Evolutionary conservation across 768 basidiomycete genomes (phyloP).

Genomic region (Tricholoma matsutake): DNA sequence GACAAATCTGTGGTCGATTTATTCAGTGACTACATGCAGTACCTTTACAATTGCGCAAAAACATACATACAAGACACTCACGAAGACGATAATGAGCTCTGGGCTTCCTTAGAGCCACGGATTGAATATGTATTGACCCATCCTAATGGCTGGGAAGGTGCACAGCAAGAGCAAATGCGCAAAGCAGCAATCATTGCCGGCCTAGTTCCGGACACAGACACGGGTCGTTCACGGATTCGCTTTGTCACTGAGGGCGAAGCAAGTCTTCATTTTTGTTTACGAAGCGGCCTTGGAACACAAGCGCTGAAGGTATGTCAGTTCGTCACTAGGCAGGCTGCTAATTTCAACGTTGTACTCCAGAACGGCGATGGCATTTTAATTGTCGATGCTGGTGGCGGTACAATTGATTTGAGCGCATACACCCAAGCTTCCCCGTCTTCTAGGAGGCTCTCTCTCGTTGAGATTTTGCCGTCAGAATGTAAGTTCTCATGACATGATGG

Average conservation of each 20-base stretch:
- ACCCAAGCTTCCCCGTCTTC: constrained; percentile 23
- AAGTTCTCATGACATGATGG: neutral
- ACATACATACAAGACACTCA: constrained; percentile 46
- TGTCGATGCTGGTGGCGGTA: constrained; percentile 62
- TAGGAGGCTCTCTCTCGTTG: constrained; percentile 33
- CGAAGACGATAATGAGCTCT: constrained; percentile 37
- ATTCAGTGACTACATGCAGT: constrained; percentile 48
- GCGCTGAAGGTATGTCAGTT: constrained; percentile 25
- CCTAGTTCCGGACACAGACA: constrained; percentile 39
- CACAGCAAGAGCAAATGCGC: constrained; percentile 52
- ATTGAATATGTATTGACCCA: constrained; percentile 49
- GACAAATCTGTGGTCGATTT: constrained; percentile 41
- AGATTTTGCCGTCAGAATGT: constrained; percentile 47
- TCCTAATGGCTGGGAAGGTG: constrained; percentile 63
- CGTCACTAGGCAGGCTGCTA: neutral
- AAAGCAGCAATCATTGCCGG: constrained; percentile 47
- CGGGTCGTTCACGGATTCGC: constrained; percentile 41
- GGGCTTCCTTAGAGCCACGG: constrained; percentile 35
- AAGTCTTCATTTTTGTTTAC: constrained; percentile 52
- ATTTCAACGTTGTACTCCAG: constrained; percentile 20
- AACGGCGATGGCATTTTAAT: constrained; percentile 44
- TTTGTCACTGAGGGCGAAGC: constrained; percentile 67
- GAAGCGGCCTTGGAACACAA: constrained; percentile 35
- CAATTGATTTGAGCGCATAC: constrained; percentile 56
- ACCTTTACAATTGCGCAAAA: constrained; percentile 41